Evolutionary conservation across 306 rosid species (phyloP), one percentile per base, ranked within the genome.

Genomic region (Acacia melanoxylon): DNA sequence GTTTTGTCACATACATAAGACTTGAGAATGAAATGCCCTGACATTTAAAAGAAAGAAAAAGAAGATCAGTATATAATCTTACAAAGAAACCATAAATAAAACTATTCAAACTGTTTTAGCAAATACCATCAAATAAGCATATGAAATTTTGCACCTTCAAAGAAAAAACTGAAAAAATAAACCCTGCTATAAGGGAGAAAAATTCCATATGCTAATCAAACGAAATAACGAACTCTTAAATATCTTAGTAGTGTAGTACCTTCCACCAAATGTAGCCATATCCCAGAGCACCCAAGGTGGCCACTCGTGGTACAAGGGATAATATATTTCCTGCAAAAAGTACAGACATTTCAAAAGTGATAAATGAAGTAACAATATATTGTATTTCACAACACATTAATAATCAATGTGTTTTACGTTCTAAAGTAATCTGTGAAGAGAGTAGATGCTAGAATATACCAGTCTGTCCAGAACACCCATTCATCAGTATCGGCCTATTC

Each of bases 241-340:
- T n/a, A 83, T 35, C 35, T 13, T 71, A 79, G 20, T 63, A 52
- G 41, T 59, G 35, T 22, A 51, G 49, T 78, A 96, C 99, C 99
- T 94, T 96, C 97, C 92, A 93, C 97, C 97, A 85, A 96, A 96
- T 93, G 93, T 96, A 96, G 69, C 93, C 94, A 71, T 92, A 96
- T 76, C 98, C 97, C 84, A 90, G 46, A 37, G 89, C 97, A 46
- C 98, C 97, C 73, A 91, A 20, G 17, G 94, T 83, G 80, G 94
- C 97, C 3, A 91, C 93, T 76, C 97, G 98, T 88, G 87, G 79
- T 33, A 93, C 68, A 61, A 92, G 92, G 12, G 97, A 90, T 37
- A 93, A 63, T 66, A 91, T n/a, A 80, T 88, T 91, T 81, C 97
- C 99, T 96, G 91, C 83, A 48, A 83, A 22, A 67, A 51, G 66